Percentiles rank a stretch among this genome's conserved stretches.
Conservation (phyloP, 345 rosid genomes). For the Arabidopsis arenosa region DNA sequence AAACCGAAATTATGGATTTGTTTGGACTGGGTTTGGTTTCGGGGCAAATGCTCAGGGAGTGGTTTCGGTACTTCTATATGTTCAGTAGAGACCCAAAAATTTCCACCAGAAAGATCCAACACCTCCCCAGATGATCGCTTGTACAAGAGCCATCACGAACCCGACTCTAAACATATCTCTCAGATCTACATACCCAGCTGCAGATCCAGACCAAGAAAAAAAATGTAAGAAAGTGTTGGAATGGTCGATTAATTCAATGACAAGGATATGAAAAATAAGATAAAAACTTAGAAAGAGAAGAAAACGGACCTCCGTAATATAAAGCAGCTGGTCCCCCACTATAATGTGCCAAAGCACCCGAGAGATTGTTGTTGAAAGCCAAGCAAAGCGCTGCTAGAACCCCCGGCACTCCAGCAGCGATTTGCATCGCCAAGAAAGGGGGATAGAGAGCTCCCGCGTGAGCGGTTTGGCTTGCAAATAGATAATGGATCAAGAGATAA, state of each 20-base stretch:
- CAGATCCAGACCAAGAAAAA: background rate
- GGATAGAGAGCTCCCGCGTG: constrained; percentile 93
- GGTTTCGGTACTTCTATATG: background rate
- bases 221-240: background rate
- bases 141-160: constrained; percentile 70
- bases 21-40: background rate
- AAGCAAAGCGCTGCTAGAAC: constrained; percentile 79
- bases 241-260: background rate
- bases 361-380: constrained; percentile 85
- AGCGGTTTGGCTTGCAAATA: constrained; percentile 94
- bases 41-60: background rate
- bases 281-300: background rate
- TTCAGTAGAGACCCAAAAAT: constrained; percentile 87
- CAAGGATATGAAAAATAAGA: background rate
- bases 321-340: constrained; percentile 98
- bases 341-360: constrained; percentile 88
- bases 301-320: constrained; percentile 77
- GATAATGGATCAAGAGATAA: constrained; percentile 83
- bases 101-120: constrained; percentile 96
- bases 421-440: constrained; percentile 91
- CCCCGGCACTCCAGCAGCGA: constrained; percentile 90
- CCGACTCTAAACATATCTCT: constrained; percentile 85
- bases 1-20: background rate
- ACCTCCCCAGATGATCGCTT: constrained; percentile 77
- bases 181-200: constrained; percentile 94